Conservation (phyloP, 208 protist genomes). For the Trypanosoma brucei region DNA sequence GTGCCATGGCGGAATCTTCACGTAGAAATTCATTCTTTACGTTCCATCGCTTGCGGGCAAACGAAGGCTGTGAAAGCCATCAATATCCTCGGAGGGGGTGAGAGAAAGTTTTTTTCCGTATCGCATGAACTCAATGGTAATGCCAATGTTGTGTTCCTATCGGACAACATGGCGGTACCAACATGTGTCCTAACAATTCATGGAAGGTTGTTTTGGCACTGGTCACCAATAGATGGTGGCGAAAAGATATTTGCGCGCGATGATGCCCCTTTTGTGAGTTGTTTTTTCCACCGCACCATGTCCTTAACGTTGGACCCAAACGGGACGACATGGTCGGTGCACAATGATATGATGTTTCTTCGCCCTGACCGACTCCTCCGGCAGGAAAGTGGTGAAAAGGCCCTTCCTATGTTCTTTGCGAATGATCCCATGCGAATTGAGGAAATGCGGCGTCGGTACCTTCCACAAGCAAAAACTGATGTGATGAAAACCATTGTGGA, state of each 20-base stretch:
- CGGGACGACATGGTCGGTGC: constrained; percentile 40
- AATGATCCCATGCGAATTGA: constrained; percentile 48
- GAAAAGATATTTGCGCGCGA: constrained; percentile 31
- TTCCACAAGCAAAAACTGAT: constrained; percentile 37
- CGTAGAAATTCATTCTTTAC: constrained; percentile 39
- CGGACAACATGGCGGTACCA: constrained; percentile 42
- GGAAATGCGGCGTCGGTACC: constrained; percentile 48
- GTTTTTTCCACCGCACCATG: constrained; percentile 83
- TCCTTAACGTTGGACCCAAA: constrained; percentile 32
- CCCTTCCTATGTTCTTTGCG: constrained; percentile 67
- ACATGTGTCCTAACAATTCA: constrained; percentile 74
- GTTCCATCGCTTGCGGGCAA: constrained; percentile 41
- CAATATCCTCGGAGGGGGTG: constrained; percentile 39
- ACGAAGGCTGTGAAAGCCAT: constrained; percentile 42
- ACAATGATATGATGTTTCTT: constrained; percentile 81
- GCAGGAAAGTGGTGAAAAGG: constrained; percentile 45
- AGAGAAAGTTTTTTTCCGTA: constrained; percentile 31
- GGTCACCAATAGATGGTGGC: constrained; percentile 39
- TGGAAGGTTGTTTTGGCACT: constrained; percentile 61
- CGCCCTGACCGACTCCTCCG: constrained; percentile 66
- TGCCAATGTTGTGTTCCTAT: constrained; percentile 62
- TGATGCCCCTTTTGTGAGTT: constrained; percentile 47
- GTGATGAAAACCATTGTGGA: constrained; percentile 61
- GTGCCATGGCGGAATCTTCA: constrained; percentile 66
- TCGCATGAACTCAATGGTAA: constrained; percentile 55